Evolutionary conservation across 2,329 filamentous ascomycete genomes (phyloP), one percentile per base, ranked within the genome.

Genomic region (Aspergillus tanneri): DNA sequence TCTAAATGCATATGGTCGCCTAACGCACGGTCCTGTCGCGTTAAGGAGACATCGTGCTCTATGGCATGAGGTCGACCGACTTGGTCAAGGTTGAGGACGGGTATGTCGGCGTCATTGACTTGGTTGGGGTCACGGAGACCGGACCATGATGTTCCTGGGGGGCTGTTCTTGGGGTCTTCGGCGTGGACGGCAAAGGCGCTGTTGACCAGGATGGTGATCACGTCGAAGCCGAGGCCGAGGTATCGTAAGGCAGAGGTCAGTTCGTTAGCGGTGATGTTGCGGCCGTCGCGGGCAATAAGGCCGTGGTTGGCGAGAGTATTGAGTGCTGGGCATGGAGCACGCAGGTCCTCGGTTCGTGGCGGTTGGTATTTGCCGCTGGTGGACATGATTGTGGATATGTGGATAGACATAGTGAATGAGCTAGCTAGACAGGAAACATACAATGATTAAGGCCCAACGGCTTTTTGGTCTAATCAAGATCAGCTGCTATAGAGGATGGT

Each of bases 291-390:
- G 4, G 54, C 36, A 16, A 56, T 54, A n/a, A 45, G 28, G 18
- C 49, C 48, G 38, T 54, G 52, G 46, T 56, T 56, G 21, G 54
- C 54, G 24, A 56, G 54, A n/a, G 43, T 43, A 44, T 56, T 56
- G 24, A 56, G 25, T 8, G 52, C 40, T 0, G 54, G 54, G 10
- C 54, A 56, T n/a, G 54, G 54, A 6, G 43, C 37, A 7, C 54
- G 54, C 3, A 52, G 34, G 28, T 54, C 52, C 34, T 6, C 49
- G 19, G 7, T 30, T 36, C 5, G 46, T 40, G 8, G n/a, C n/a
- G 43, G 38, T 19, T 34, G 43, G 41, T 48, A 54, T 18, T 47
- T 14, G 4, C 44, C 41, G 19, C 41, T 40, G 10, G 16, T n/a
- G n/a, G 24, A 22, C 16, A 22, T 23, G 9, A 14, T 5, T 11